Percentiles rank a stretch among this genome's conserved stretches.
These are phyloP conservation scores for Lipomyces kockii DNA, from an alignment of 805 yeast genomes.

Conservation along the genomic window DNA sequence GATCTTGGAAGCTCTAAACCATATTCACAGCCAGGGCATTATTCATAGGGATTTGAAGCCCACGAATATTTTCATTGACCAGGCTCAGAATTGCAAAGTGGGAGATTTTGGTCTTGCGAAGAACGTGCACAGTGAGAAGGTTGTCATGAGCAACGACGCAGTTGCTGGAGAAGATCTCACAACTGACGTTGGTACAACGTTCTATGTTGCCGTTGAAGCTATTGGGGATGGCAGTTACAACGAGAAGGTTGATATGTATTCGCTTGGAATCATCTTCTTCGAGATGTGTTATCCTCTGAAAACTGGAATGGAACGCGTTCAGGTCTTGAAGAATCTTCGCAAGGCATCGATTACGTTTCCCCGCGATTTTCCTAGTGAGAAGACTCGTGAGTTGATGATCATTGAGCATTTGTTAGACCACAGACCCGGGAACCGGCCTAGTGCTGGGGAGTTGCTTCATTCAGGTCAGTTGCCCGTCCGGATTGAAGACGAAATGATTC, in stretches of 20 bases:
- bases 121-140: constrained; percentile 61
- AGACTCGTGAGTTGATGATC: constrained; percentile 66
- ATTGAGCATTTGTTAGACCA: constrained; percentile 74
- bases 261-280: constrained; percentile 91
- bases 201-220: constrained; percentile 91
- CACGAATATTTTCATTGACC: constrained; percentile 92
- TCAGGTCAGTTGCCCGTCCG: constrained; percentile 87
- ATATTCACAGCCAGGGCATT: constrained; percentile 91
- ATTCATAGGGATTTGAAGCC: constrained; percentile 96
- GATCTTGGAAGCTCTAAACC: constrained; percentile 83
- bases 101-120: constrained; percentile 98
- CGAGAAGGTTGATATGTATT: constrained; percentile 94
- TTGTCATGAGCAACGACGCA: neutral
- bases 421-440: constrained; percentile 76
- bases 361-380: constrained; percentile 56
- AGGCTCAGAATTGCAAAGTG: constrained; percentile 82
- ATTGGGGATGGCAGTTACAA: constrained; percentile 71
- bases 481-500: constrained; percentile 86
- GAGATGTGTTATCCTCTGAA: constrained; percentile 86
- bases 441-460: constrained; percentile 72
- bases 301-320: constrained; percentile 95
- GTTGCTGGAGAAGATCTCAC: constrained; percentile 61
- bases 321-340: constrained; percentile 69
- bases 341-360: constrained; percentile 70
- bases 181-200: constrained; percentile 90